Base-by-base conservation (phyloP, 192 early-diverging fungal genomes). In the Podochytrium sp. region DNA sequence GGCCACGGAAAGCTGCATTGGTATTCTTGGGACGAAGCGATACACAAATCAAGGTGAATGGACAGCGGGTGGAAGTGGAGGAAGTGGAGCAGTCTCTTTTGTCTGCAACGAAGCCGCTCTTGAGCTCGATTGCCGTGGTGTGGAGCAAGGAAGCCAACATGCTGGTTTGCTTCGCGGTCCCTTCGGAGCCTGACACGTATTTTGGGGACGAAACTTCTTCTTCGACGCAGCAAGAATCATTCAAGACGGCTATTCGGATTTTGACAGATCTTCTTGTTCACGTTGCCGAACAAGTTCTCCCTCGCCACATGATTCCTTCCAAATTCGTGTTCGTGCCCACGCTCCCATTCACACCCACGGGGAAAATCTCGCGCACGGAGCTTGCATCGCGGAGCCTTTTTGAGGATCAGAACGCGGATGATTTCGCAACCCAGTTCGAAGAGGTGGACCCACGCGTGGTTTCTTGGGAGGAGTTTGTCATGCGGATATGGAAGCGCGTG, bases 1-100 rank as follows among this genome's bases (percentile, higher is more conserved):
- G 10, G 10, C 10, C 20, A 7, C 7, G 43, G 10, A 20, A 12
- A 47, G 50, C n/a, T 27, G 42, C 41, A 41, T 39, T 78, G 50
- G 41, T 40, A 25, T 76, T 71, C 40, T 16, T 76, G 1, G 74
- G 74, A 7, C 64, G 74, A 10, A 58, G 39, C 41, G 74, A 76
- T 35, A 60, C 65, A 5, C 74, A 76, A 34, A 43, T 76, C 65
- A 76, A 75, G 41, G 63, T 75, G 23, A 65, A 65, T 43, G 74
- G 74, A 4, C 47, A 58, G 64, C 63, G 74, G 2, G 65, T 76
- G 2, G 74, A 76, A 47, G 58, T 61, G 14, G 74, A 76, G 39
- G 74, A 76, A 68, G 57, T 76, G 2, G 74, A 76, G 51, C 49
- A 56, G 29, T 33, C 60, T 10, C 63, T 76, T 25, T 34, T 68